phyloP scores from a whole-genome alignment of 805 yeast species.

The Yamadazyma phyllophila region DNA sequence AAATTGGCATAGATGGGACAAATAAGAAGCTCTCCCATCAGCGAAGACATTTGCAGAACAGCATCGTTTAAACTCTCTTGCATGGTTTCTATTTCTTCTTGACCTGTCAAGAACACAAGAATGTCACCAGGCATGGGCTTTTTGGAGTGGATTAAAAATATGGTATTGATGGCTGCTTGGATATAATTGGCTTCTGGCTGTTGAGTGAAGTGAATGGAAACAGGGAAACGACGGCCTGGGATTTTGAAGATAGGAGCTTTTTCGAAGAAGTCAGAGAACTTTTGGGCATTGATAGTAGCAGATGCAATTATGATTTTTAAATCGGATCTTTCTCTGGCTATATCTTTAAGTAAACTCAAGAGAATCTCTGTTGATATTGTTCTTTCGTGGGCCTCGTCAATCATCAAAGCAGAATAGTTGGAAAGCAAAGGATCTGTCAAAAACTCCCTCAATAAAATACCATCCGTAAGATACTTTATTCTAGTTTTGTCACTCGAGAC shows the following conservation, averaged over 20 bases:
- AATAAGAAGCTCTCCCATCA: conserved; percentile 60
- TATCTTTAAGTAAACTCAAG: conserved; percentile 75
- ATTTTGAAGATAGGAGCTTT: conserved; percentile 84
- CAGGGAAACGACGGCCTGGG: conserved; percentile 94
- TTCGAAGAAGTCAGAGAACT: conserved; percentile 75
- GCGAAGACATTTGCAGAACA: conserved; percentile 55
- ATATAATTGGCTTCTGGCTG: conserved; percentile 90
- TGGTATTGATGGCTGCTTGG: conserved; percentile 84
- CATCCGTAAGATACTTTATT: conserved; percentile 92
- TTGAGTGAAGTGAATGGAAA: conserved; percentile 75
- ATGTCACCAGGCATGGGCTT: conserved; percentile 74
- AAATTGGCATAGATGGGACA: conserved; percentile 91
- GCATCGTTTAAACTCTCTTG: conserved; percentile 73
- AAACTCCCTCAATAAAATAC: conserved; percentile 87
- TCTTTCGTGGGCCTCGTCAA: conserved; percentile 97
- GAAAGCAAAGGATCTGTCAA: conserved; percentile 68
- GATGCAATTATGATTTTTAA: conserved; percentile 85
- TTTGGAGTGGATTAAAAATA: conserved; percentile 78
- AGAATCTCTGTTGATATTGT: conserved; percentile 87
- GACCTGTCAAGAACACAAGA: conserved; percentile 89
- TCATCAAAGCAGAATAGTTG: conserved; percentile 77
- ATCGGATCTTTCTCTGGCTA: conserved; percentile 61
- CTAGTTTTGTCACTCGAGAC: conserved; percentile 60
- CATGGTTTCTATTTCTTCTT: conserved; percentile 88
- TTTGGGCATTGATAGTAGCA: conserved; percentile 92